Percentiles rank a stretch among this genome's conserved stretches.
These are phyloP conservation scores for Verticillium zaregamsianum DNA, from an alignment of 2,329 filamentous ascomycete species.

Conservation along the genomic window DNA sequence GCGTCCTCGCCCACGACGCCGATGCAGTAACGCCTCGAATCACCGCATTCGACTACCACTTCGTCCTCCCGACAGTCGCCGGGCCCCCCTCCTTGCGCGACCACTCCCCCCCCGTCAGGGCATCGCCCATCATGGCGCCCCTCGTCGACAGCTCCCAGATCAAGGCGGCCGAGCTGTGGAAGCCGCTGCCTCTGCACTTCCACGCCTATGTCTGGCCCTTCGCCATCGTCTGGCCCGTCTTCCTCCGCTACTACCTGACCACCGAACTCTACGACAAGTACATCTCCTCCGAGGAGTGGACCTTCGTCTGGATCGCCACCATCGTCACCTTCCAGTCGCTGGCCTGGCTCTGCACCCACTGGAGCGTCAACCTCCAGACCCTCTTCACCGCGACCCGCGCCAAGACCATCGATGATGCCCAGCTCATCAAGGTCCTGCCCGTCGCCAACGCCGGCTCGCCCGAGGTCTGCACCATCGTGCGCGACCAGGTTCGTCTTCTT, in stretches of 20 bases:
- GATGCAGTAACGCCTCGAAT: neutral
- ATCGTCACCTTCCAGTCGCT: slow-evolving; percentile 87
- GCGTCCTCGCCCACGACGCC: neutral
- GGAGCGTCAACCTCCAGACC: slow-evolving; percentile 85
- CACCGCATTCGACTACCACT: neutral
- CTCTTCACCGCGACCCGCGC: slow-evolving; percentile 75
- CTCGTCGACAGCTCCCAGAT: slow-evolving; percentile 93
- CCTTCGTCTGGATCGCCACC: slow-evolving; percentile 85
- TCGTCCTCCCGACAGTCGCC: neutral
- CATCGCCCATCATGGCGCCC: slow-evolving; percentile 53
- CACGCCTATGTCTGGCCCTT: slow-evolving; percentile 95
- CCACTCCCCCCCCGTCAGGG: neutral
- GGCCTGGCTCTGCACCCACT: slow-evolving; percentile 93
- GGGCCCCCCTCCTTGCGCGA: neutral
- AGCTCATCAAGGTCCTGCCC: slow-evolving; percentile 90
- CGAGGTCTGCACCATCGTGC: slow-evolving; percentile 79
- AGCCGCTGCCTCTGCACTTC: slow-evolving; percentile 73
- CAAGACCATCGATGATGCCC: slow-evolving; percentile 65
- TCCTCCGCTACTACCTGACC: slow-evolving; percentile 82
- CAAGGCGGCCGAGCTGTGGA: slow-evolving; percentile 79
- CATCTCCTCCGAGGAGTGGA: slow-evolving; percentile 95
- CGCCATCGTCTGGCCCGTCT: slow-evolving; percentile 83
- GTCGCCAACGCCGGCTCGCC: slow-evolving; percentile 82
- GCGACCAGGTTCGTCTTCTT: slow-evolving; percentile 56
- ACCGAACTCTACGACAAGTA: slow-evolving; percentile 83